Conservation (phyloP, 2,329 filamentous ascomycete species). For the Lachnellula arida region DNA sequence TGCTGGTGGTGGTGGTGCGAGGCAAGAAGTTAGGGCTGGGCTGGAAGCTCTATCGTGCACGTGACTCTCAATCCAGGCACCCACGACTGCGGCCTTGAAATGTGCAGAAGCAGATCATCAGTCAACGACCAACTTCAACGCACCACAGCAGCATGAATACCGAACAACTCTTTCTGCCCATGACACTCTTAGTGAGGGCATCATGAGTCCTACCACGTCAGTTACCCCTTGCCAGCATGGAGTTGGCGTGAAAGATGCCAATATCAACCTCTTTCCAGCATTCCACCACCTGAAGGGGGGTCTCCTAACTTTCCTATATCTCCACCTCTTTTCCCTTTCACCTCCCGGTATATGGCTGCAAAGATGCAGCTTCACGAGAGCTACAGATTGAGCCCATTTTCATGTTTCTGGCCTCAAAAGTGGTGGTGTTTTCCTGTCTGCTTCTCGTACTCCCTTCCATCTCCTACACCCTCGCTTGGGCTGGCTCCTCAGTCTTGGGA, state of each 20-base stretch:
- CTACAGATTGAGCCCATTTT: conserved; percentile 8
- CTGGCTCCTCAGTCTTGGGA: conserved; percentile 7
- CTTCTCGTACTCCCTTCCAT: conserved; percentile 5
- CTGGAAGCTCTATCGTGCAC: too few relatives aligned
- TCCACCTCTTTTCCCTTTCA: conserved; percentile 7
- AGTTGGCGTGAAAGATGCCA: conserved; percentile 21
- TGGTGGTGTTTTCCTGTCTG: conserved; percentile 11
- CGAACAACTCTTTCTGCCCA: conserved; percentile 17
- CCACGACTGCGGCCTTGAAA: too few relatives aligned
- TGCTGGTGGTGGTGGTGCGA: too few relatives aligned
- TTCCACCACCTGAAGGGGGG: background rate
- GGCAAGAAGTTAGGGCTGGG: too few relatives aligned
- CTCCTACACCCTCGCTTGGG: conserved; percentile 16
- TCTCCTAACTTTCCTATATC: conserved; percentile 10
- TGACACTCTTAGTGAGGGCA: conserved; percentile 2
- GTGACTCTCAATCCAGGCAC: too few relatives aligned
- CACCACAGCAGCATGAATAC: conserved; percentile 14
- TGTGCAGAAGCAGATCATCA: too few relatives aligned
- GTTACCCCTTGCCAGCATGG: conserved; percentile 11
- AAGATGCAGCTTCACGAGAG: background rate
- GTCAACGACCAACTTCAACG: conserved; percentile 5
- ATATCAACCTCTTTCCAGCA: conserved; percentile 9
- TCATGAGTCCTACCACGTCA: conserved; percentile 11
- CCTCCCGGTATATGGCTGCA: conserved; percentile 2
- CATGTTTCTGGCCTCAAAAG: background rate